Base-by-base conservation (phyloP, 208 protist species). In the Trypanosoma caninum region DNA sequence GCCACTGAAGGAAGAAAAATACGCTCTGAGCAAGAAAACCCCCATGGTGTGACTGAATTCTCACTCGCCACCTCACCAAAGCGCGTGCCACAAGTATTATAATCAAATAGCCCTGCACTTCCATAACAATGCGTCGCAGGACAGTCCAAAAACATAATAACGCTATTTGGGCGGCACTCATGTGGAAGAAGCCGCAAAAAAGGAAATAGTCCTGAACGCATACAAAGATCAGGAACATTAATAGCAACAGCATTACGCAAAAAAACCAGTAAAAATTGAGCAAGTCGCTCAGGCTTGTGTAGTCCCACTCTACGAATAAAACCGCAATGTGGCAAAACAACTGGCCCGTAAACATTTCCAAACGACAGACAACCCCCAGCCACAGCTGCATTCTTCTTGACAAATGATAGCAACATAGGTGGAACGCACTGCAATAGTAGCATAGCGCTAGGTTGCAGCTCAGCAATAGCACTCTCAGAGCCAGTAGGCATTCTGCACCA, bases 61-160 rank as follows among this genome's bases (percentile, higher is more conserved):
- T 14, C 30, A 20, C 30, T 28, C 16, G 1, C 52, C 3, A 18
- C 52, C 2, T 59, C 22, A 35, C 20, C 28, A 10, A 23, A 20
- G 8, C 23, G 22, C 33, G 8, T 46, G 13, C 30, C n/a, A 22
- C 27, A 20, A 25, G 65, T 70, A 30, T 70, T 61, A 45, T 70
- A 62, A 23, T 34, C 18, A 52, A 70, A 62, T 7, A n/a, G 18
- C n/a, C 45, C 56, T 16, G 44, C 42, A 13, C 23, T 23, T 14
- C 52, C 51, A 33, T 55, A 69, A 25, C 64, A 55, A 45, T 67
- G 65, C 18, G 65, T 60, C 31, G 27, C 30, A n/a, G 58, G 70
- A 5, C 50, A 54, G 48, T 76, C 63, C 11, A 76, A 34, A 18
- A 76, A 73, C 33, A 52, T 40, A 11, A 76, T n/a, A 41, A 55